Base-by-base conservation (phyloP, 495 filamentous ascomycete genomes). In the Penicillium lagena region DNA sequence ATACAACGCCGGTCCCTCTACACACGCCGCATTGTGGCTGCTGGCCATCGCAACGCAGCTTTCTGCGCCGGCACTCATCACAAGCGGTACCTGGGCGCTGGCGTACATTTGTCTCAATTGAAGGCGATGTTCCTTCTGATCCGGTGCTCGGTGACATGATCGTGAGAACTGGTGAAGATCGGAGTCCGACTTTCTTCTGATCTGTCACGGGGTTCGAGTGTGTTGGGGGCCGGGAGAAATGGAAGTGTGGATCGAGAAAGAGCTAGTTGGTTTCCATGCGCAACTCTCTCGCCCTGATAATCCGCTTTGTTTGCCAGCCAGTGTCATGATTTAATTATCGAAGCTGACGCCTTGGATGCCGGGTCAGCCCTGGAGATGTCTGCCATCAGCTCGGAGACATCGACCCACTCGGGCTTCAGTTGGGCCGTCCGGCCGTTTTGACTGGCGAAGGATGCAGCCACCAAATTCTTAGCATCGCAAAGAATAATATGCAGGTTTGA, bases 21-120 rank as follows among this genome's bases (percentile, higher is more conserved):
- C 74, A 81, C 1, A 70, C 69, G 29, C 70, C 62, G 53, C 77
- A 80, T 46, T 58, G 55, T 2, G 76, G 75, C 9, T 67, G 67
- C 28, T 73, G 64, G 29, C 76, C 63, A 50, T 81, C 76, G 55
- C 73, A 79, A 7, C 65, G 63, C 7, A 67, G 56, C 43, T 74
- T 74, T 1, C 65, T 59, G 9, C 65, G 58, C 22, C 67, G 62
- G 40, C 70, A 72, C 35, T 72, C 66, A 32, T 73, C 68, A 45
- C 69, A 75, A 2, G 50, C 63, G 17, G 43, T 43, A 9, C 59
- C 54, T 1, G 55, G 47, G 7, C 59, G 52, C 34, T 60, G 43
- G 29, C 54, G 44, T 37, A 12, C 29, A 39, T 22, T 22, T 22
- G 22, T 22, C 4, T 22, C 22, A 22, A 22, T 27, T 44, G 45